Evolutionary conservation across 225 moss, liverwort and hornwort genomes (phyloP), one percentile per base, ranked within the genome.

Genomic region (Polytrichum formosum): DNA sequence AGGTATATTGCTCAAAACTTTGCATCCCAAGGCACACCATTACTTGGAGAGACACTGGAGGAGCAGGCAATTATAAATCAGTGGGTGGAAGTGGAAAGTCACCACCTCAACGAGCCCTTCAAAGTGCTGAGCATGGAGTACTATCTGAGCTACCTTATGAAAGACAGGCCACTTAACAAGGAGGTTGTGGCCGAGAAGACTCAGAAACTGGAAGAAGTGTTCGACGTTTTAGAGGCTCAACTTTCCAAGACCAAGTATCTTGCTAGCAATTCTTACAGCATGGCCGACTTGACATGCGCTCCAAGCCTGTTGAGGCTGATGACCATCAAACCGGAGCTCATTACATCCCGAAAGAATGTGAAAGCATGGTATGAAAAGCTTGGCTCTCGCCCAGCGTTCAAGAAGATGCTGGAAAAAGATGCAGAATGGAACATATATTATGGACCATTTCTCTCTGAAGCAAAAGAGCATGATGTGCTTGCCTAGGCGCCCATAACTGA

Each of bases 41-140:
- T 92, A 19, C 75, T 83, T 55, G 92, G 92, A 26, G 72, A 71
- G 6, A 83, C 82, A 16, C 67, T 85, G 9, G 80, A 83, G 56
- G 92, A 88, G 54, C 76, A 46, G 64, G 84, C 80, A 27, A 55
- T 85, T 70, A 82, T 90, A 18, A 72, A 85, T 28, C 85, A 92
- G 66, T 90, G 90, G 90, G 54, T 90, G 54, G 92, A 92, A 68
- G 65, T 81, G 23, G 88, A 92, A 76, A 69, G 62, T 6, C 90
- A 90, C 23, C 80, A 74, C 21, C 86, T 87, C 73, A 84, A 81
- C 73, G 80, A 83, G 1, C 80, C 84, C 5, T 76, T 80, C 22
- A 61, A 64, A 20, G 80, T 79, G 2, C 73, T 81, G 21, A 82
- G 69, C 27, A 78, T 76, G 74, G 77, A 91, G 70, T 74, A 85